Base-by-base conservation (phyloP, 1,139 yeast species). In the Yamadazyma pseudoaaseri region DNA sequence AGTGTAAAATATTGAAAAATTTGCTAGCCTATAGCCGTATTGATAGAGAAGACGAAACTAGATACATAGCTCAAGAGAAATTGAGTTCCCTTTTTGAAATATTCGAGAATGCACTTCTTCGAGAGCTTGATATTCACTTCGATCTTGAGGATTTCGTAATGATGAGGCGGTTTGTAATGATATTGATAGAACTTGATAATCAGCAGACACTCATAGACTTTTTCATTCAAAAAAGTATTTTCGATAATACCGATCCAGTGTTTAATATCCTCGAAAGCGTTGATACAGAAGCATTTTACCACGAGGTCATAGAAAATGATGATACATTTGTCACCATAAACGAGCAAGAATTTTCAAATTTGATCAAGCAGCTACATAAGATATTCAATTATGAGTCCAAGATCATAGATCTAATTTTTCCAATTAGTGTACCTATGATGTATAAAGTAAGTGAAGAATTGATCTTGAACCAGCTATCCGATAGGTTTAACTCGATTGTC, bases 31-130 rank as follows among this genome's bases (percentile, higher is more conserved):
- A 60, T 47, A 67, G 70, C 33, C 50, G 45, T 29, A 57, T 68
- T 11, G 79, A 66, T 57, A 50, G 57, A 45, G 47, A 51, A 31
- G 64, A 58, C 33, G 57, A 60, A 38, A 44, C 66, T 3, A 52
- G 65, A 33, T 51, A 55, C 16, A 51, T 58, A 5, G 67, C 67
- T 16, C 51, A 66, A 21, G 76, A 71, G 32, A 72, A 76, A 43
- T 58, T 82, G 32, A 69, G 68, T 24, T 67, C 83, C 2, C 65
- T 81, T n/a, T 59, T 79, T 30, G 94, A 84, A 49, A 66, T 85
- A 24, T 86, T 86, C 52, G 84, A 84, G 34, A 83, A 75, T 50
- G 87, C 94, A 0, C 70, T 85, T 6, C 54, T 86, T 21, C 62
- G 79, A 30, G 96, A 87, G 46, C 69, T 89, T 44, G 94, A 84